These are phyloP conservation scores for Mycena polygramma DNA, from an alignment of 768 basidiomycete species.

Conservation along the genomic window DNA sequence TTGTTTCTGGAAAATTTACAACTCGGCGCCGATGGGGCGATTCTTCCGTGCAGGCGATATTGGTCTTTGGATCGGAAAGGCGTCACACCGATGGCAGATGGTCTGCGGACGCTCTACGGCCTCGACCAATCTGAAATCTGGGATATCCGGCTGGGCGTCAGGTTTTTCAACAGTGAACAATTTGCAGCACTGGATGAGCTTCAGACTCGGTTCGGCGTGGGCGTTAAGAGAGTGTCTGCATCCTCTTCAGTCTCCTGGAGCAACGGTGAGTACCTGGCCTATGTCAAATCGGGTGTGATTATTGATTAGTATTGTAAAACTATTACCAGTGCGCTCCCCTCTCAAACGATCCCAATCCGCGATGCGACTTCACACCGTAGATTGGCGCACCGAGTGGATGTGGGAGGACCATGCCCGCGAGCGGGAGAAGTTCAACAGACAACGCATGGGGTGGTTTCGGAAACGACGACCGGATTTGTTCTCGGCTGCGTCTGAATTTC, in stretches of 20 bases:
- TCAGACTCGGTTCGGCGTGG: background rate
- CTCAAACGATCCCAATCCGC: conserved; percentile 16
- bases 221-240: background rate
- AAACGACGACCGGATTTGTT: conserved; percentile 2
- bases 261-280: background rate
- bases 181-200: conserved; percentile 16
- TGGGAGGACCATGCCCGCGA: conserved; percentile 22
- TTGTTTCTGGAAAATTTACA: conserved; percentile 17
- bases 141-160: background rate
- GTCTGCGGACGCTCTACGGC: conserved; percentile 5
- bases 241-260: background rate
- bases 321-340: conserved; percentile 3
- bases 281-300: too few species aligned
- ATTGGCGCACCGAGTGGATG: conserved; percentile 26
- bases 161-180: conserved; percentile 8
- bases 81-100: conserved; percentile 7
- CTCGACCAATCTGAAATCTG: background rate
- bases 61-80: conserved; percentile 20
- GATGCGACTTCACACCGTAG: background rate
- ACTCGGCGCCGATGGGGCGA: conserved; percentile 13
- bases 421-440: background rate
- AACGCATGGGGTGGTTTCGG: background rate
- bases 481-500: background rate
- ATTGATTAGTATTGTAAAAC: too few species aligned
- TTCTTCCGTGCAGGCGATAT: conserved; percentile 13